Evolutionary conservation across 352 stramenopile genomes (phyloP).

Genomic region (Pythium myriotylum): DNA sequence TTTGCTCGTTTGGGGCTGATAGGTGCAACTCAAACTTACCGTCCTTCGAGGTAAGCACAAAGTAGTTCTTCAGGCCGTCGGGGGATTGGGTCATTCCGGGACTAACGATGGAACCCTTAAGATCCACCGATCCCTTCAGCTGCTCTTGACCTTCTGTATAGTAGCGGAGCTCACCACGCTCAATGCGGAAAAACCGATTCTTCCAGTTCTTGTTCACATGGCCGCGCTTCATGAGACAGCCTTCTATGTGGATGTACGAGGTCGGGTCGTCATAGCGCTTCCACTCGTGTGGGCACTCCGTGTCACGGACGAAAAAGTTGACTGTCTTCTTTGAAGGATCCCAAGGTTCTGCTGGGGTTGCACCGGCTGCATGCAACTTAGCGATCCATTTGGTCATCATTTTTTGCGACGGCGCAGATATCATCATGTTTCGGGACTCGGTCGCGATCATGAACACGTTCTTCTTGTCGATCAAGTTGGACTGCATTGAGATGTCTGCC

Average conservation of each 20-base stretch:
- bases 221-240: conserved; percentile 77
- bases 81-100: conserved; percentile 80
- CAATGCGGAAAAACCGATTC: conserved; percentile 88
- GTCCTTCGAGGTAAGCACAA: conserved; percentile 81
- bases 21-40: conserved; percentile 87
- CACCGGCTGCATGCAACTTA: conserved; percentile 69
- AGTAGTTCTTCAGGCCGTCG: conserved; percentile 84
- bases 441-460: conserved; percentile 85
- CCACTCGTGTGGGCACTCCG: conserved; percentile 79
- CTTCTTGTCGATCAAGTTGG: conserved; percentile 80
- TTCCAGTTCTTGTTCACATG: conserved; percentile 90
- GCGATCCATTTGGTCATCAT: conserved; percentile 87
- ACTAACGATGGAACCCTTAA: conserved; percentile 84
- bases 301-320: conserved; percentile 79
- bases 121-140: conserved; percentile 65
- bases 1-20: conserved; percentile 76
- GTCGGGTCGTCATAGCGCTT: conserved; percentile 86
- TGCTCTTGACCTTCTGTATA: conserved; percentile 83
- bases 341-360: conserved; percentile 66
- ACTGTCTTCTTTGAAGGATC: conserved; percentile 82
- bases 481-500: conserved; percentile 82
- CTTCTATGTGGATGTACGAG: conserved; percentile 88
- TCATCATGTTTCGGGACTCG: conserved; percentile 77
- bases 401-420: conserved; percentile 70
- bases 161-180: conserved; percentile 78